phyloP scores from a whole-genome alignment of 345 rosid genomes.

The Euphorbia tirucalli region DNA sequence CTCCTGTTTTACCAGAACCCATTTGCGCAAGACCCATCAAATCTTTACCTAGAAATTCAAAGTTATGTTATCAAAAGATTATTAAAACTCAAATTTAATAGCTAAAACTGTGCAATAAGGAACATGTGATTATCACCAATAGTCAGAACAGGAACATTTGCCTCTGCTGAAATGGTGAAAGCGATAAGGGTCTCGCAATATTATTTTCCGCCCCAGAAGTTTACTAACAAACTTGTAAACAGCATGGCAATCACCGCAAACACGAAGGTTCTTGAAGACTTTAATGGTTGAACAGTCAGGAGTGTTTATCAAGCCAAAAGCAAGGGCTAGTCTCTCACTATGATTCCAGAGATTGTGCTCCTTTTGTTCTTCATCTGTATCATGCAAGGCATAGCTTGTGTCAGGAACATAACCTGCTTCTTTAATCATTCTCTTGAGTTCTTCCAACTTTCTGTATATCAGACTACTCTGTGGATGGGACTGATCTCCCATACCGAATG shows the following conservation, averaged over 20 bases:
- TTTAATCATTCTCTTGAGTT: constrained; percentile 66
- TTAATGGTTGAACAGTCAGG: constrained; percentile 58
- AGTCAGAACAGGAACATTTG: constrained; percentile 73
- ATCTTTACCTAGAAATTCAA: constrained; percentile 58
- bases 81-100: not conserved
- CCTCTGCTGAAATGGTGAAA: constrained; percentile 84
- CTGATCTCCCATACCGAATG: constrained; percentile 74
- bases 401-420: constrained; percentile 82
- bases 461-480: constrained; percentile 52
- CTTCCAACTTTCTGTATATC: constrained; percentile 71
- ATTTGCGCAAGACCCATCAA: constrained; percentile 92
- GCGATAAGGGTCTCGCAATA: constrained; percentile 69
- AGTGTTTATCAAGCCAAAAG: constrained; percentile 55
- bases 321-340: constrained; percentile 89
- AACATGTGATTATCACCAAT: constrained; percentile 47
- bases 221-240: constrained; percentile 72
- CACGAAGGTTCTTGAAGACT: constrained; percentile 84
- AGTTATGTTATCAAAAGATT: not conserved
- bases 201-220: constrained; percentile 45
- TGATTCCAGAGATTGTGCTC: constrained; percentile 89
- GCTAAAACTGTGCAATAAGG: not conserved
- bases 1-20: constrained; percentile 96
- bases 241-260: constrained; percentile 78
- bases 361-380: constrained; percentile 89
- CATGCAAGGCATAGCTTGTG: constrained; percentile 75